A percentile compares a stretch with the other conserved stretches of the same genome.
phyloP scores from a whole-genome alignment of 2,329 filamentous ascomycete genomes.

The Fusarium avenaceum region DNA sequence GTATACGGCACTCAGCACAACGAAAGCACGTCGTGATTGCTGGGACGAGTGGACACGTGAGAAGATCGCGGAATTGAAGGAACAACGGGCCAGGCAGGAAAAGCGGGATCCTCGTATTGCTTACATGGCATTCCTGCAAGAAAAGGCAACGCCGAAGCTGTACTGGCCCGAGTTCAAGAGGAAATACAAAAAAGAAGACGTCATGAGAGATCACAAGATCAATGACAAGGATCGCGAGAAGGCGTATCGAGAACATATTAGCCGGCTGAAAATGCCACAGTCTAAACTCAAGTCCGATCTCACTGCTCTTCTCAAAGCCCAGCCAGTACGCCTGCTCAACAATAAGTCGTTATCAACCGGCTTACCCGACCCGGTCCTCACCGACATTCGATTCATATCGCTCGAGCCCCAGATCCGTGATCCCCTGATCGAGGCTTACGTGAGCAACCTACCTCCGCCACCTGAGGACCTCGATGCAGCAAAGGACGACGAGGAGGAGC shows the following conservation, averaged over 20 bases:
- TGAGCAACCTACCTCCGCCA: slow-evolving; percentile 72
- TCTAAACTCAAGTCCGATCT: slow-evolving; percentile 78
- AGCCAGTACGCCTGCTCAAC: slow-evolving; percentile 72
- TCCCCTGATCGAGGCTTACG: slow-evolving; percentile 74
- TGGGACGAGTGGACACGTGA: slow-evolving; percentile 88
- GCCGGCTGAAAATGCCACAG: slow-evolving; percentile 74
- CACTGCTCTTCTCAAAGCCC: slow-evolving; percentile 71
- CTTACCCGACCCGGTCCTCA: slow-evolving; percentile 73
- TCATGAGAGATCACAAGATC: slow-evolving; percentile 81
- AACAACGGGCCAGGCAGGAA: slow-evolving; percentile 79
- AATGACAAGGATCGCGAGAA: slow-evolving; percentile 84
- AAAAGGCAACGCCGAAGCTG: slow-evolving; percentile 87
- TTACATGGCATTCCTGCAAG: slow-evolving; percentile 85
- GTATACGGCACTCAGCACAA: slow-evolving; percentile 86
- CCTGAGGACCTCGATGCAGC: slow-evolving; percentile 60
- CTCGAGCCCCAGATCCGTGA: slow-evolving; percentile 73
- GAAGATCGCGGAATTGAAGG: slow-evolving; percentile 78
- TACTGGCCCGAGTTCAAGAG: slow-evolving; percentile 98
- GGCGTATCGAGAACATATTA: slow-evolving; percentile 81
- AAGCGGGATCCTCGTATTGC: slow-evolving; percentile 86
- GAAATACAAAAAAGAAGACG: slow-evolving; percentile 85
- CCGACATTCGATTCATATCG: slow-evolving; percentile 78
- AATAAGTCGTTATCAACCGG: slow-evolving; percentile 67
- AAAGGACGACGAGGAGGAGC: slow-evolving; percentile 65
- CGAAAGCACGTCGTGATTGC: slow-evolving; percentile 82